phyloP scores from a whole-genome alignment of 2,329 filamentous ascomycete genomes.

The Ceratocystiopsis brevicomis region DNA sequence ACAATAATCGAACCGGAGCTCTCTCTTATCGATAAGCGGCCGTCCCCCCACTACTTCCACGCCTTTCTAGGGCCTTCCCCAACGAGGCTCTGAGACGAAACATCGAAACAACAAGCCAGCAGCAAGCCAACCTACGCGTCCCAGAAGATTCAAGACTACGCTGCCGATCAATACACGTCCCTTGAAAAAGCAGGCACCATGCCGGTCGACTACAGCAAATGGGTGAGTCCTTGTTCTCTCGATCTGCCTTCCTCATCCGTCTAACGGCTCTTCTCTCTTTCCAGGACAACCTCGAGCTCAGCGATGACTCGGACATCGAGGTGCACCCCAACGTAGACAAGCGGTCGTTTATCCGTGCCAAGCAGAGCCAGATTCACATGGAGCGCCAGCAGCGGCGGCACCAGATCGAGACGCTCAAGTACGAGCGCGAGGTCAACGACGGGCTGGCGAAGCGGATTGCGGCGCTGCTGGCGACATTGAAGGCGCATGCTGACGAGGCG shows the following conservation, averaged over 20 bases:
- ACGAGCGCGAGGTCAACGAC: constrained; percentile 85
- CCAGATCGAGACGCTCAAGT: constrained; percentile 80
- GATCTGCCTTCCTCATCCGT: not conserved
- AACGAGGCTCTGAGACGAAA: too few relatives aligned
- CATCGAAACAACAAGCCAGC: too few relatives aligned
- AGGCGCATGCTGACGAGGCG: constrained; percentile 51
- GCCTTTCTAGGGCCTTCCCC: too few relatives aligned
- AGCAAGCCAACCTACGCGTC: too few relatives aligned
- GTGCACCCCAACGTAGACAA: constrained; percentile 99
- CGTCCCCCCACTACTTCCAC: too few relatives aligned
- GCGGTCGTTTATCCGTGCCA: constrained; percentile 91
- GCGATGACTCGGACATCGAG: constrained; percentile 94
- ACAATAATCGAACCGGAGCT: too few relatives aligned
- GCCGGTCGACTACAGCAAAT: constrained; percentile 43
- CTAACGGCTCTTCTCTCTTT: not conserved
- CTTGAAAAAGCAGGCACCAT: constrained; percentile 14
- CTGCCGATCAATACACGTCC: too few relatives aligned
- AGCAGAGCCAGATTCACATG: constrained; percentile 92
- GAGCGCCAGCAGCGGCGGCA: constrained; percentile 70
- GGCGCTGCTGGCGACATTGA: constrained; percentile 53
- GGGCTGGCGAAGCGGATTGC: constrained; percentile 73
- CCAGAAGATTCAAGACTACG: too few relatives aligned
- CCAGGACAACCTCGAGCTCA: constrained; percentile 81
- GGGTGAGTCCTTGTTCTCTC: constrained; percentile 23
- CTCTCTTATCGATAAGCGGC: too few relatives aligned